A percentile compares a stretch with the other conserved stretches of the same genome.
These are phyloP conservation scores for Russula earlei DNA, from an alignment of 768 basidiomycete species.

Conservation along the genomic window DNA sequence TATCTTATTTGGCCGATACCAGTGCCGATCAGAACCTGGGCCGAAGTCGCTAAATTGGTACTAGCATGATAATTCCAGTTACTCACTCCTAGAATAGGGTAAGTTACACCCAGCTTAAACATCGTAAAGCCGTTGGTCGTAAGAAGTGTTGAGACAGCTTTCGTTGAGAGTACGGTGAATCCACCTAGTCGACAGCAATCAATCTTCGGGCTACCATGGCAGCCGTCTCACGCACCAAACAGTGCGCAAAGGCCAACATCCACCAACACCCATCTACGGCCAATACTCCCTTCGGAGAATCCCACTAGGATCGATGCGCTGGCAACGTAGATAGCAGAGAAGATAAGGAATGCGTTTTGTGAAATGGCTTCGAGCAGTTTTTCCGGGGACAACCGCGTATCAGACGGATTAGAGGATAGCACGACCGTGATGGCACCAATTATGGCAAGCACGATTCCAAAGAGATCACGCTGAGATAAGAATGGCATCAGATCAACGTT, in stretches of 20 bases:
- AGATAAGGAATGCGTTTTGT: slow-evolving; percentile 66
- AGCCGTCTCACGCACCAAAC: slow-evolving; percentile 43
- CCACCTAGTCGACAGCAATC: slow-evolving; percentile 38
- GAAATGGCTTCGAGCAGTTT: slow-evolving; percentile 59
- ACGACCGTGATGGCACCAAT: slow-evolving; percentile 93
- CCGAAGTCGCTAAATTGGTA: neutral
- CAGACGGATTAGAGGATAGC: slow-evolving; percentile 61
- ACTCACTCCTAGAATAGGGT: slow-evolving; percentile 63
- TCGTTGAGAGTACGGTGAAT: slow-evolving; percentile 90
- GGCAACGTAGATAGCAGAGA: slow-evolving; percentile 53
- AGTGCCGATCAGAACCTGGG: slow-evolving; percentile 57
- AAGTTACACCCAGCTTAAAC: slow-evolving; percentile 75
- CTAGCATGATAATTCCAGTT: slow-evolving; percentile 1
- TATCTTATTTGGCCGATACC: slow-evolving; percentile 81
- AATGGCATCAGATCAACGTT: slow-evolving; percentile 12
- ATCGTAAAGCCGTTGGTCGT: slow-evolving; percentile 69
- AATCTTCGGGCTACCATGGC: neutral
- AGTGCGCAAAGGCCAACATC: slow-evolving; percentile 85
- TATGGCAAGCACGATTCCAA: slow-evolving; percentile 73
- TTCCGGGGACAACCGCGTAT: slow-evolving; percentile 58
- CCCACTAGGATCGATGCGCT: slow-evolving; percentile 49
- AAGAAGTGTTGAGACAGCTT: slow-evolving; percentile 81
- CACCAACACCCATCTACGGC: slow-evolving; percentile 63
- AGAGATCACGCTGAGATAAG: slow-evolving; percentile 51
- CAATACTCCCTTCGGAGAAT: slow-evolving; percentile 56